Evolutionary conservation across 345 rosid genomes (phyloP).

Genomic region (Lenwebbia sp.): DNA sequence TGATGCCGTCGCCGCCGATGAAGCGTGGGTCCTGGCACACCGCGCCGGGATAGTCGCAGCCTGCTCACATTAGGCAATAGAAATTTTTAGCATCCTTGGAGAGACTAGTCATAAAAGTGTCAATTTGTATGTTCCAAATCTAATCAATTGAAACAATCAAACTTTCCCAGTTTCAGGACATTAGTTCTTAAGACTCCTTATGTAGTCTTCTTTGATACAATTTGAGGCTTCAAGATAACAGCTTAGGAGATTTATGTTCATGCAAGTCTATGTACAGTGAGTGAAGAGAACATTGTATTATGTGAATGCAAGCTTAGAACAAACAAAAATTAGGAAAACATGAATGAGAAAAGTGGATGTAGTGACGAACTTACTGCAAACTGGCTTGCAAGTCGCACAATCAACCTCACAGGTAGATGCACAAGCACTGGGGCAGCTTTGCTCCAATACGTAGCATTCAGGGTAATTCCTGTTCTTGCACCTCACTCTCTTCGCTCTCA

Average conservation of each 20-base stretch:
- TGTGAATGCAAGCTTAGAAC: not conserved
- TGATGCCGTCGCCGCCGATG: slow-evolving; percentile 51
- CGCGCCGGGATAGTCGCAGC: slow-evolving; percentile 45
- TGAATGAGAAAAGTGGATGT: not conserved
- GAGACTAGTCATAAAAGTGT: not conserved
- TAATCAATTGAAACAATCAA: not conserved
- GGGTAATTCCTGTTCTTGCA: slow-evolving; percentile 25
- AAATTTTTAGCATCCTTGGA: not conserved
- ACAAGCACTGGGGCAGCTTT: slow-evolving; percentile 34
- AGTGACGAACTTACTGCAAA: slow-evolving; percentile 31
- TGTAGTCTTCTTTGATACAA: not conserved
- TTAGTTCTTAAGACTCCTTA: not conserved
- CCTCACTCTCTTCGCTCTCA: slow-evolving; percentile 15
- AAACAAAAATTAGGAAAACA: not conserved
- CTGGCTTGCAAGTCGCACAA: slow-evolving; percentile 51
- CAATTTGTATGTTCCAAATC: not conserved
- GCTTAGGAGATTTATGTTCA: not conserved
- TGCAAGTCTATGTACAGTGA: not conserved
- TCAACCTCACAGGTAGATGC: slow-evolving; percentile 43
- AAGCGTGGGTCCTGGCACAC: slow-evolving; percentile 65
- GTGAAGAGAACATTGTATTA: not conserved
- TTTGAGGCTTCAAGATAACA: not conserved
- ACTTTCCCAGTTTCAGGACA: not conserved
- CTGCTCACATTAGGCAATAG: slow-evolving; percentile 5
- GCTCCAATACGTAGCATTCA: slow-evolving; percentile 30